These are phyloP conservation scores for Pneumocystis sp. DNA, from an alignment of 1,139 yeast species.

Conservation along the genomic window DNA sequence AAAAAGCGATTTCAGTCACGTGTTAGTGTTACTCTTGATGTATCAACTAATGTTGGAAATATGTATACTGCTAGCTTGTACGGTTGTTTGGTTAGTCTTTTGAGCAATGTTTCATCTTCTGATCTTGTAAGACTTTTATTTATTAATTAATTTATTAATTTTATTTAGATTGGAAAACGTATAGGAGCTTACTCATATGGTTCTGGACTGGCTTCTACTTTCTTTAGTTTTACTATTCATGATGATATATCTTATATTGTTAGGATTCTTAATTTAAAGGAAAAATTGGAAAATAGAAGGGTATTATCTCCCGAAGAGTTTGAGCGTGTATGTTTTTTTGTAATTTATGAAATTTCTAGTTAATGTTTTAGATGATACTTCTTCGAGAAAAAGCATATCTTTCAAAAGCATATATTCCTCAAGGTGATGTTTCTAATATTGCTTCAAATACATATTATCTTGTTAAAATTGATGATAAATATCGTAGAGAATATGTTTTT, in stretches of 20 bases:
- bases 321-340: conserved; percentile 30
- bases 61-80: conserved; percentile 94
- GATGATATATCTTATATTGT: conserved; percentile 68
- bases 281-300: conserved; percentile 53
- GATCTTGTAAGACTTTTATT: conserved; percentile 36
- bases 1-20: conserved; percentile 56
- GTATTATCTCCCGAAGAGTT: conserved; percentile 63
- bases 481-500: conserved; percentile 54
- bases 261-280: conserved; percentile 50
- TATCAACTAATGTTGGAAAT: conserved; percentile 96
- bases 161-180: conserved; percentile 36
- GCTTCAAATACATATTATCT: conserved; percentile 72
- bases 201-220: conserved; percentile 88
- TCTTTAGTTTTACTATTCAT: conserved; percentile 62
- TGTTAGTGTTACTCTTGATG: conserved; percentile 65
- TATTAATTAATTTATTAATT: conserved; percentile 15
- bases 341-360: neutral
- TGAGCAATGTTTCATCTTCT: conserved; percentile 61
- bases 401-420: conserved; percentile 63
- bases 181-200: conserved; percentile 93
- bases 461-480: conserved; percentile 71
- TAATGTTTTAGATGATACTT: conserved; percentile 36
- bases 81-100: conserved; percentile 70
- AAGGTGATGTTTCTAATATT: conserved; percentile 60
- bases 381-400: conserved; percentile 82